Evolutionary conservation across 2,329 filamentous ascomycete genomes (phyloP), one percentile per base, ranked within the genome.

Genomic region (Colletotrichum brevisporum): DNA sequence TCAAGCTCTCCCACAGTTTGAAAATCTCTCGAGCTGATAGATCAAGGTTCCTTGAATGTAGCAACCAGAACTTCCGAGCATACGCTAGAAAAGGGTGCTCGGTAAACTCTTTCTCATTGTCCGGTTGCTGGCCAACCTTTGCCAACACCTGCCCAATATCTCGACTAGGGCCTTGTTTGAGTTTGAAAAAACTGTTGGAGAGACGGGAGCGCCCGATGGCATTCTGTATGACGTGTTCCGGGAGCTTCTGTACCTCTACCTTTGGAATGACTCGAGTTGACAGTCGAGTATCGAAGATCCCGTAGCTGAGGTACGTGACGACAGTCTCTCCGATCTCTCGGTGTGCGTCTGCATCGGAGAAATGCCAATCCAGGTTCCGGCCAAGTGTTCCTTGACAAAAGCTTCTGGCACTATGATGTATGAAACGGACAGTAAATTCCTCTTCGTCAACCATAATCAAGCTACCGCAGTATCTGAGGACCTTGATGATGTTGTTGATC

Each of bases 331-430:
- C 73, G 75, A 72, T 27, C 54, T 15, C 53, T 58, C n/a, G 9
- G 21, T 50, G 47, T 2, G 47, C 47, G 5, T 50, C n/a, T 24
- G 3, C 6, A 8, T 50, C 1, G 18, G 47, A 50, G 21, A 50
- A 50, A 13, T 13, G 5, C 47, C 47, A 50, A 1, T 24, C 12
- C 16, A 12, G 10, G 12, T 12, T 50, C 18, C 24, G 36, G 13
- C 36, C n/a, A 31, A 71, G 71, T 3, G 63, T 60, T 41, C 69
- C 58, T n/a, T 76, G 60, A 1, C 81, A 70, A 48, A 77, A 82
- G 51, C 80, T 76, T 57, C 74, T 78, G 12, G 79, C 75, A 6
- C 79, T 82, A 6, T 78, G 76, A 31, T 82, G 79, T 5, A 81
- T 69, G 0, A 81, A 71, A 4, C 74, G 72, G 6, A 81, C 71